These are phyloP conservation scores for Geotrichum fermentans DNA, from an alignment of 1,139 yeast species.

Conservation along the genomic window DNA sequence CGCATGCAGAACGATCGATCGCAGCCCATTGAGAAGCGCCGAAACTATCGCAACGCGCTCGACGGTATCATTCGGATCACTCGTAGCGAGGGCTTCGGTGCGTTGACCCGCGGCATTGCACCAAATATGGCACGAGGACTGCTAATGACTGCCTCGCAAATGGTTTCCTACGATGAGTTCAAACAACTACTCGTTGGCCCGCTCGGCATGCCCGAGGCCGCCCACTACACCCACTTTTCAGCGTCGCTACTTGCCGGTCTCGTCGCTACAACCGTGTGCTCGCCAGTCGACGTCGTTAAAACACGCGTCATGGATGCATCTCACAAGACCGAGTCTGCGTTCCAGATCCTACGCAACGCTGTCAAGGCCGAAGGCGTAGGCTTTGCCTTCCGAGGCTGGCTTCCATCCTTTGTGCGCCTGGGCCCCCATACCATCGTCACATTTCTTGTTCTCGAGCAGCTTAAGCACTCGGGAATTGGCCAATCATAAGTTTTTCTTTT, in stretches of 20 bases:
- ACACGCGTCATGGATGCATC: conserved; percentile 77
- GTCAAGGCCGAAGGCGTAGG: conserved; percentile 65
- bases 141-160: conserved; percentile 88
- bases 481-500: background rate
- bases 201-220: conserved; percentile 52
- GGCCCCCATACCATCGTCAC: conserved; percentile 90
- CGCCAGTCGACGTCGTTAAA: conserved; percentile 88
- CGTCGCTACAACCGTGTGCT: conserved; percentile 85
- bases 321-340: conserved; percentile 41
- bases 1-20: conserved; percentile 88
- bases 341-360: conserved; percentile 50
- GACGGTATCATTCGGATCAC: conserved; percentile 64
- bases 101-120: conserved; percentile 66
- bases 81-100: conserved; percentile 55
- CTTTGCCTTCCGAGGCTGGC: conserved; percentile 87
- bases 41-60: conserved; percentile 73
- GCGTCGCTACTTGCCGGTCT: conserved; percentile 77
- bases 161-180: conserved; percentile 78
- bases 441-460: conserved; percentile 73
- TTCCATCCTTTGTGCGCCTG: conserved; percentile 77
- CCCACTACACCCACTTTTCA: conserved; percentile 67
- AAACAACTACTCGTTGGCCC: conserved; percentile 54
- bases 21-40: conserved; percentile 57
- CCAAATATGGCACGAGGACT: conserved; percentile 80
- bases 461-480: conserved; percentile 46